phyloP scores from a whole-genome alignment of 1,284 basidiomycete species.

The Ceratobasidium papillatum region DNA sequence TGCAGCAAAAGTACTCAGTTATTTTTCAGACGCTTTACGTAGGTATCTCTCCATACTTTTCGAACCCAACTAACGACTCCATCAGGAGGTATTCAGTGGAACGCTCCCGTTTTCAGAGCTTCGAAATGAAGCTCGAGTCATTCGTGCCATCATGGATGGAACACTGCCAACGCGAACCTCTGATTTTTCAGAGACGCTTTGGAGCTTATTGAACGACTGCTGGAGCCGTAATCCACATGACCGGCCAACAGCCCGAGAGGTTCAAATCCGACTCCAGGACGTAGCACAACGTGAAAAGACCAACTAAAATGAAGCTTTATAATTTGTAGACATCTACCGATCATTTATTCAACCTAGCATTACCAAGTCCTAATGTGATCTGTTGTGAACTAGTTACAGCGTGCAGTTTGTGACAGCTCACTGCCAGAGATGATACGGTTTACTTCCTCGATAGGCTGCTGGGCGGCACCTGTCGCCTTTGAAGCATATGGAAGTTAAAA shows the following conservation, averaged over 20 bases:
- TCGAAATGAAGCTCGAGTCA: conserved; percentile 19
- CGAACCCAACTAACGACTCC: not conserved
- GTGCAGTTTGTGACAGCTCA: too few relatives aligned
- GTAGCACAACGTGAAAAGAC: not conserved
- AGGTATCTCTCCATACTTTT: not conserved
- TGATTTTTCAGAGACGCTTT: conserved; percentile 3
- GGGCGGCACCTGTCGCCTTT: too few relatives aligned
- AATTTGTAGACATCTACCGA: too few relatives aligned
- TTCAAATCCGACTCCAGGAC: not conserved
- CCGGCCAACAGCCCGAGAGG: conserved; percentile 21
- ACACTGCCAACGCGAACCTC: conserved; percentile 1
- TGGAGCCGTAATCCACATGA: conserved; percentile 8
- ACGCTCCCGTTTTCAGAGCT: conserved; percentile 21
- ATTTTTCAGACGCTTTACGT: conserved; percentile 18
- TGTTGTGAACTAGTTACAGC: too few relatives aligned
- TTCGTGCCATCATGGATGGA: conserved; percentile 12
- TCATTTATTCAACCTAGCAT: too few relatives aligned
- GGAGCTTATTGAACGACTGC: conserved; percentile 9
- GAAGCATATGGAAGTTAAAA: too few relatives aligned
- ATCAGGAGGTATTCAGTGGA: conserved; percentile 23
- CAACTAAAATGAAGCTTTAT: too few relatives aligned
- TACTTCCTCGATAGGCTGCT: too few relatives aligned
- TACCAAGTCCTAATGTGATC: too few relatives aligned
- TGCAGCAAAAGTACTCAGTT: not conserved
- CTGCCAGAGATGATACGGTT: too few relatives aligned